A percentile compares a stretch with the other conserved stretches of the same genome.
These are phyloP conservation scores for Nasturtium officinale DNA, from an alignment of 345 rosid species.

Conservation along the genomic window DNA sequence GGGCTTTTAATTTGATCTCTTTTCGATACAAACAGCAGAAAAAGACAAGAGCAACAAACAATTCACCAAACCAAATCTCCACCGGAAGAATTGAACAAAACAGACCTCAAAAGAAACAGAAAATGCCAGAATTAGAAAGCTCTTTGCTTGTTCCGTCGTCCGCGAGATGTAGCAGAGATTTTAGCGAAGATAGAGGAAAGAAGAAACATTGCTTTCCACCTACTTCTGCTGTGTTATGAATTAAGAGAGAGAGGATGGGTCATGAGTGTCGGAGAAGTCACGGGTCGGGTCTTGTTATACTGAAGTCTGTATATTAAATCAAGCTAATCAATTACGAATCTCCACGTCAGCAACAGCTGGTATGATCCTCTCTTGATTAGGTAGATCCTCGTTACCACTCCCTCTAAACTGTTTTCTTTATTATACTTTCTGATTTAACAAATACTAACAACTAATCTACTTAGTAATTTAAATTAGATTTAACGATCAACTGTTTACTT, in stretches of 20 bases:
- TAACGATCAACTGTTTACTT: no score
- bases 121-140: background rate
- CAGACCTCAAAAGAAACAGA: background rate
- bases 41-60: conserved; percentile 27
- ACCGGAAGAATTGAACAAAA: background rate
- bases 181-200: conserved; percentile 34
- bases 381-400: conserved; percentile 7
- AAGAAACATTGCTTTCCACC: conserved; percentile 58
- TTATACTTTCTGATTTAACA: background rate
- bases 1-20: conserved; percentile 36
- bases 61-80: conserved; percentile 19
- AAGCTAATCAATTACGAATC: conserved; percentile 12
- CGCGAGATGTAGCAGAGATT: conserved; percentile 32
- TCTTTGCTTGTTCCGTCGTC: background rate
- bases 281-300: conserved; percentile 42
- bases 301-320: conserved; percentile 30
- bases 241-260: conserved; percentile 39
- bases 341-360: conserved; percentile 47
- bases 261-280: conserved; percentile 42
- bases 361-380: conserved; percentile 17
- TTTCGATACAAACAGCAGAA: conserved; percentile 25
- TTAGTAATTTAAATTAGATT: no score
- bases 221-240: conserved; percentile 38
- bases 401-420: conserved; percentile 3
- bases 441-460: background rate